Conservation (phyloP, 805 yeast genomes). For the Grigorovia transvaalensis region DNA sequence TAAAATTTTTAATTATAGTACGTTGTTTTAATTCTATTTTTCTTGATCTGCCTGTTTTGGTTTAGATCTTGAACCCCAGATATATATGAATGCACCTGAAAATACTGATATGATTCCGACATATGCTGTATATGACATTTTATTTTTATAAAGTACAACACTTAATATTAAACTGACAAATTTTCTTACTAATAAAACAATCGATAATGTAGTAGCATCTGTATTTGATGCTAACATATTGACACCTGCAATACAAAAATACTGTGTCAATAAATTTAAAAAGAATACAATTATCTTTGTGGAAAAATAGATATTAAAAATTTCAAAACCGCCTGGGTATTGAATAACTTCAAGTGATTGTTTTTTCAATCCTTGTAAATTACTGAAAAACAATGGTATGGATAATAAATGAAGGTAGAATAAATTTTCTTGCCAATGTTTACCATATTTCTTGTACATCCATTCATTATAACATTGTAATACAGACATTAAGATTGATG, state of each 20-base stretch:
- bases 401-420: constrained; percentile 51
- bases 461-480: constrained; percentile 49
- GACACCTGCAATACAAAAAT: constrained; percentile 58
- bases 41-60: constrained; percentile 2
- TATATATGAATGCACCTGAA: constrained; percentile 43
- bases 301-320: constrained; percentile 3
- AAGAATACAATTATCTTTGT: constrained; percentile 23
- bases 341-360: background rate
- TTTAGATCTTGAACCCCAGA: constrained; percentile 3
- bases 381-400: constrained; percentile 41
- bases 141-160: constrained; percentile 40
- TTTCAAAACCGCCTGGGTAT: background rate
- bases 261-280: constrained; percentile 44
- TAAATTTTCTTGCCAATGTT: constrained; percentile 54
- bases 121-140: constrained; percentile 30
- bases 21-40: no score
- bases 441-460: constrained; percentile 40
- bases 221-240: constrained; percentile 47
- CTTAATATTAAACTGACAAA: constrained; percentile 50
- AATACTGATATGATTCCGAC: constrained; percentile 45
- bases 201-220: constrained; percentile 53
- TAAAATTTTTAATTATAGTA: no score
- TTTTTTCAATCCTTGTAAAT: constrained; percentile 14
- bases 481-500: constrained; percentile 39
- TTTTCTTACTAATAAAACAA: constrained; percentile 52